phyloP scores from a whole-genome alignment of 768 basidiomycete genomes.

The Polyporus arcularius region DNA sequence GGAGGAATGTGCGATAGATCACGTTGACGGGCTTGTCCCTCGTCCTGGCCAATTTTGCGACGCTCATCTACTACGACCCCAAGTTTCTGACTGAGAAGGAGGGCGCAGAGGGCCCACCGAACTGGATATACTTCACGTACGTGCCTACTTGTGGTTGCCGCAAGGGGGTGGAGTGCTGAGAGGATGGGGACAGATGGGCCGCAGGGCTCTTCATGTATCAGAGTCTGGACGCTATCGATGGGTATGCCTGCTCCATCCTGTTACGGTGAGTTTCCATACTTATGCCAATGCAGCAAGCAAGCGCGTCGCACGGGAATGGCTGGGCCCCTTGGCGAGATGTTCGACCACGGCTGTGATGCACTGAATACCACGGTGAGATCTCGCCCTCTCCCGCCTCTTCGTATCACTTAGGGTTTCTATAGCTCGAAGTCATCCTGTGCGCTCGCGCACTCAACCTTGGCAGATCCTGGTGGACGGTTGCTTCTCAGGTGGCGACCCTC shows the following conservation, averaged over 20 bases:
- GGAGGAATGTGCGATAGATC: constrained; percentile 55
- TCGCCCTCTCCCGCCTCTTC: too few species aligned
- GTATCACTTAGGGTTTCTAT: neutral
- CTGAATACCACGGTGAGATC: constrained; percentile 85
- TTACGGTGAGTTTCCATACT: neutral
- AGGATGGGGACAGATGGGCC: constrained; percentile 64
- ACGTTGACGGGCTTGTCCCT: constrained; percentile 83
- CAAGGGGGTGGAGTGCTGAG: neutral
- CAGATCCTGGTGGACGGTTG: constrained; percentile 96
- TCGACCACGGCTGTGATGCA: constrained; percentile 96
- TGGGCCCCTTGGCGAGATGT: constrained; percentile 97
- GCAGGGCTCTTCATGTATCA: constrained; percentile 91
- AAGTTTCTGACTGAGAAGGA: constrained; percentile 69
- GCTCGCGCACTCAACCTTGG: constrained; percentile 87
- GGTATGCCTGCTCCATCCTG: constrained; percentile 45
- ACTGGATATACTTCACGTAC: constrained; percentile 91
- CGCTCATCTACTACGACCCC: constrained; percentile 84
- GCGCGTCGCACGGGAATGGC: constrained; percentile 95
- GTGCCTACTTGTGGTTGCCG: constrained; percentile 25
- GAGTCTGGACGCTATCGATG: constrained; percentile 85
- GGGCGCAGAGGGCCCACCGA: constrained; percentile 62
- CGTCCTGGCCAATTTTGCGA: constrained; percentile 81
- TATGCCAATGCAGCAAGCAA: constrained; percentile 67
- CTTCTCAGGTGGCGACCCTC: constrained; percentile 70
- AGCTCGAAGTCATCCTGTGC: constrained; percentile 88